Conservation (phyloP, 2,329 filamentous ascomycete species). For the Hypocrella siamensis region DNA sequence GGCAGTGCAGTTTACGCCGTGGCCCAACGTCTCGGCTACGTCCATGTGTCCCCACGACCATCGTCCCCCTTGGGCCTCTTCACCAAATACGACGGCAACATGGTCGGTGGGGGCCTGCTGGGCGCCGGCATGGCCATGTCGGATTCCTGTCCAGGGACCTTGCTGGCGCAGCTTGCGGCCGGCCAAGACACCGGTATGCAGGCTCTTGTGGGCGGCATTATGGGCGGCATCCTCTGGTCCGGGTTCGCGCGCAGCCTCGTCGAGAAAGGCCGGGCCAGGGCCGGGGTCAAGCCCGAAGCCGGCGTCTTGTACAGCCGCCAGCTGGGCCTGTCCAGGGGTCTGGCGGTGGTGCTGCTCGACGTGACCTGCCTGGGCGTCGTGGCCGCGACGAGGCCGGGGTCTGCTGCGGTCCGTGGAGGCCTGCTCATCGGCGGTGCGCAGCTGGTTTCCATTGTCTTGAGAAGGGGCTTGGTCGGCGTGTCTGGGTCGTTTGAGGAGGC, state of each 20-base stretch:
- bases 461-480: conserved; percentile 40
- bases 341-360: conserved; percentile 26
- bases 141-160: conserved; percentile 49
- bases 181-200: conserved; percentile 34
- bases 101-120: conserved; percentile 45
- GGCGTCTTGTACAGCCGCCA: conserved; percentile 22
- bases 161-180: conserved; percentile 42
- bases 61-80: conserved; percentile 38
- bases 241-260: conserved; percentile 23
- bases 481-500: conserved; percentile 46
- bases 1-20: conserved; percentile 28
- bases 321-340: conserved; percentile 21
- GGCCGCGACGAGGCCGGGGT: conserved; percentile 15
- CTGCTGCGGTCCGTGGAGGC: conserved; percentile 38
- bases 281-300: conserved; percentile 10
- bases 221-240: conserved; percentile 39
- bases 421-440: conserved; percentile 43
- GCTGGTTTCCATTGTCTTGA: conserved; percentile 35
- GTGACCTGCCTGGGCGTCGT: conserved; percentile 23
- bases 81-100: conserved; percentile 44
- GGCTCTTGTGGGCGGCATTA: conserved; percentile 35
- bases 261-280: conserved; percentile 11
- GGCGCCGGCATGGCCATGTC: conserved; percentile 52
- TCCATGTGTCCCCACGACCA: conserved; percentile 28
- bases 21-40: conserved; percentile 25